phyloP scores from a whole-genome alignment of 352 stramenopile genomes.

The Globisporangium iwayamae region DNA sequence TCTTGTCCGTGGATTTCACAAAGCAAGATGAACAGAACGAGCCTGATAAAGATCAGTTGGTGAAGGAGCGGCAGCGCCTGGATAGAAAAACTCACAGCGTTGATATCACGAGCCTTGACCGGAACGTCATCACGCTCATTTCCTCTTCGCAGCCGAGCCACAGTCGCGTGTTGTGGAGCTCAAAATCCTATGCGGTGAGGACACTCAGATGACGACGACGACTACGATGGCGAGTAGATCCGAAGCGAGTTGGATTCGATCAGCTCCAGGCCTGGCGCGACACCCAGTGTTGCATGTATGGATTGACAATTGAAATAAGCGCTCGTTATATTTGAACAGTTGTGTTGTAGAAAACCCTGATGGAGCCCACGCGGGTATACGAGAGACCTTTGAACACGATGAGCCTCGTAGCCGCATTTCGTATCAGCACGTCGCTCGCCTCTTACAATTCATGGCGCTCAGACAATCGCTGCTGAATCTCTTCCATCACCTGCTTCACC shows the following conservation, averaged over 20 bases:
- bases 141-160: slow-evolving; percentile 12
- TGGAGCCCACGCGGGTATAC: too few relatives aligned
- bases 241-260: background rate
- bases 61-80: background rate
- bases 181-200: background rate
- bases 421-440: too few relatives aligned
- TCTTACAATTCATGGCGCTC: background rate
- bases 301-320: too few relatives aligned
- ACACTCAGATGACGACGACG: background rate
- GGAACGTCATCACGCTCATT: slow-evolving; percentile 3
- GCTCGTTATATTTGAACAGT: too few relatives aligned
- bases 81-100: background rate
- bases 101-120: background rate
- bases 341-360: too few relatives aligned
- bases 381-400: too few relatives aligned
- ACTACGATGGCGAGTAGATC: background rate
- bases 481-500: background rate
- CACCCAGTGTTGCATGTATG: too few relatives aligned
- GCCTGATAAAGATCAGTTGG: background rate
- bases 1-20: slow-evolving; percentile 1
- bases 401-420: too few relatives aligned
- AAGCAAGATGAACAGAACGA: background rate
- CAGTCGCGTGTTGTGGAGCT: slow-evolving; percentile 20
- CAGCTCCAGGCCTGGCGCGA: too few relatives aligned
- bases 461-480: background rate